phyloP scores from a whole-genome alignment of 2,329 filamentous ascomycete genomes.

The Gyromitra esculenta region DNA sequence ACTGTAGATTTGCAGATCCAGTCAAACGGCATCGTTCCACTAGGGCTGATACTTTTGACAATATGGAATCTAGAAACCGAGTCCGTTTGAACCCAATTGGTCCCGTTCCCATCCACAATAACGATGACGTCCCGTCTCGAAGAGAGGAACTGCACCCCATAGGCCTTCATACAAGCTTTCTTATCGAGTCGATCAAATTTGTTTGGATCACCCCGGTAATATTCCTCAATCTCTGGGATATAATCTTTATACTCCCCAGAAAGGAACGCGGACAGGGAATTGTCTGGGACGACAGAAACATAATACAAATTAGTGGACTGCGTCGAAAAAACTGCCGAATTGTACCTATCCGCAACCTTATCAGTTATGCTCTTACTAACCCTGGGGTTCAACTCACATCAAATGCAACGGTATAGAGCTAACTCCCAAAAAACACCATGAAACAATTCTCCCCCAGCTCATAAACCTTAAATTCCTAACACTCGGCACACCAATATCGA shows the following conservation, averaged over 20 bases:
- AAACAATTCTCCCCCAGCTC: conserved; percentile 61
- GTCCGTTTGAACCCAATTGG: background rate
- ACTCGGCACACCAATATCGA: conserved; percentile 68
- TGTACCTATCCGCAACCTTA: conserved; percentile 24
- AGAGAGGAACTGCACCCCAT: background rate
- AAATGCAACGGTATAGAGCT: conserved; percentile 34
- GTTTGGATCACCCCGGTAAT: background rate
- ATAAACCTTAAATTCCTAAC: conserved; percentile 65
- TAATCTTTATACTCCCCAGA: background rate
- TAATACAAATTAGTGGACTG: background rate
- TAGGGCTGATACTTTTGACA: background rate
- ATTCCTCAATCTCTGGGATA: too few species aligned
- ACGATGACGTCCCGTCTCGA: background rate
- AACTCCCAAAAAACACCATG: conserved; percentile 58
- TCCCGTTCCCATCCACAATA: conserved; percentile 11
- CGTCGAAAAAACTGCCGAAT: conserved; percentile 38
- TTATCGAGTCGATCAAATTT: background rate
- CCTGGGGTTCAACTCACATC: conserved; percentile 11
- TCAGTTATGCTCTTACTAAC: background rate
- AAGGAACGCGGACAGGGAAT: background rate
- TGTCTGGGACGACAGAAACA: background rate
- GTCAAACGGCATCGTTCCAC: background rate
- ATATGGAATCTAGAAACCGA: background rate
- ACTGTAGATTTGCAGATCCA: background rate
- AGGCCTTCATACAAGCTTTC: background rate